Conservation (phyloP, 345 rosid species). For the Erodium maritimum region DNA sequence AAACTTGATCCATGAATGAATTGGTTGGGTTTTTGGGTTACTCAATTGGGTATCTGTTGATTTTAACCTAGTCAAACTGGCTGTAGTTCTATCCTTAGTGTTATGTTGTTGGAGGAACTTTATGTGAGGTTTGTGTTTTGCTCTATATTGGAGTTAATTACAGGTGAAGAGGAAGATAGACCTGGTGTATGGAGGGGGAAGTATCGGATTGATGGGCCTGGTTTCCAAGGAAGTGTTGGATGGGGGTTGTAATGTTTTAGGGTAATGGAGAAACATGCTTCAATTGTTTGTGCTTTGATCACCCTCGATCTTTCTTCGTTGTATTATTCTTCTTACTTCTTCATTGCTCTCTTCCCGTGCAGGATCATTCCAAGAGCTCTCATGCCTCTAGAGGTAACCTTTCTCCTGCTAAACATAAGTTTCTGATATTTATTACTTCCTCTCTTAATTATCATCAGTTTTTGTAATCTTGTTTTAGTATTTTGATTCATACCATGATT, state of each 20-base stretch:
- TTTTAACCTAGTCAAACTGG: no score
- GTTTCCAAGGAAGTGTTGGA: slow-evolving; percentile 67
- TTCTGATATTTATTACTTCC: neutral
- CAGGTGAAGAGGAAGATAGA: slow-evolving; percentile 83
- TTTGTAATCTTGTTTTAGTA: neutral
- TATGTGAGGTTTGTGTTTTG: neutral
- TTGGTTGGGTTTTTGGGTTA: neutral
- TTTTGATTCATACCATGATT: neutral
- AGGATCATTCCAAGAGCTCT: slow-evolving; percentile 93
- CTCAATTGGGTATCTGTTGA: neutral
- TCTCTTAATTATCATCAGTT: no score
- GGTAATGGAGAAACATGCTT: slow-evolving; percentile 27
- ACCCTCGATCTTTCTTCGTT: slow-evolving; percentile 5
- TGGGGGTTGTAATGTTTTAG: slow-evolving; percentile 90
- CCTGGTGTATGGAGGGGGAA: slow-evolving; percentile 94
- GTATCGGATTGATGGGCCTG: slow-evolving; percentile 94
- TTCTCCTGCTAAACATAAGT: slow-evolving; percentile 4
- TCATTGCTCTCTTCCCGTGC: slow-evolving; percentile 25
- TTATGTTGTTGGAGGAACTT: neutral
- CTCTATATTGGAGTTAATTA: slow-evolving; percentile 10
- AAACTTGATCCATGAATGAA: neutral
- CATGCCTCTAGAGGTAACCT: slow-evolving; percentile 78
- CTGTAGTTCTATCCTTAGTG: neutral
- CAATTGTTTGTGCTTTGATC: neutral
- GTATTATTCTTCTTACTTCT: slow-evolving; percentile 1